These are phyloP conservation scores for Ajuga reptans DNA, from an alignment of 305 asterid genomes.

Conservation along the genomic window DNA sequence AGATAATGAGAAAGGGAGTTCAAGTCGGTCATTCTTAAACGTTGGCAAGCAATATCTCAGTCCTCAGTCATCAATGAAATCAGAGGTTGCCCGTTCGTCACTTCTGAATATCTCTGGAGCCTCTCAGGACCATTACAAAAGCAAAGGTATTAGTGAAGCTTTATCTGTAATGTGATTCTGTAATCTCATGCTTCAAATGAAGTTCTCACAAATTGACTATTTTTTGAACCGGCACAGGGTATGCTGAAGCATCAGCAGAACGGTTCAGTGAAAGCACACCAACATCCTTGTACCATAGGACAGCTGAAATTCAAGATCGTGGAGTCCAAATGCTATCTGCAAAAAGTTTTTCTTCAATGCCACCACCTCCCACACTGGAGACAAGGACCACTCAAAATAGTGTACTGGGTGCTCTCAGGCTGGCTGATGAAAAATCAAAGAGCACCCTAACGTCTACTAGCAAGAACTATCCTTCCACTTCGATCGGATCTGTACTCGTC, in stretches of 20 bases:
- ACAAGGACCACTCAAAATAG: slow-evolving; percentile 23
- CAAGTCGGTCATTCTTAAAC: slow-evolving; percentile 37
- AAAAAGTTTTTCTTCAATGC: slow-evolving; percentile 21
- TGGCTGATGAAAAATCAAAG: slow-evolving; percentile 32
- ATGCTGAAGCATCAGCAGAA: slow-evolving; percentile 32
- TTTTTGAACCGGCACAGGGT: slow-evolving; percentile 31
- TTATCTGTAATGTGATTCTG: background rate
- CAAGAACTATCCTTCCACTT: slow-evolving; percentile 24
- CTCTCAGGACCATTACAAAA: slow-evolving; percentile 33
- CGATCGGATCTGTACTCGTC: slow-evolving; percentile 28
- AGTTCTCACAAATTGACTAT: background rate
- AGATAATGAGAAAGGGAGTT: slow-evolving; percentile 39
- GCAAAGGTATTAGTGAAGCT: slow-evolving; percentile 40
- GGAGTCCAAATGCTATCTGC: slow-evolving; percentile 30
- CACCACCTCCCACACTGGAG: slow-evolving; percentile 29
- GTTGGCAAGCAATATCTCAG: slow-evolving; percentile 38
- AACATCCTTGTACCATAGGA: slow-evolving; percentile 31
- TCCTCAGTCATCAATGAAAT: slow-evolving; percentile 35
- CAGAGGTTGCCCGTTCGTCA: slow-evolving; percentile 37
- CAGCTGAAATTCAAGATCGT: slow-evolving; percentile 32
- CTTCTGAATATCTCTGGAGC: slow-evolving; percentile 27
- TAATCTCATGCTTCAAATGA: background rate
- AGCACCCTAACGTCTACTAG: slow-evolving; percentile 25
- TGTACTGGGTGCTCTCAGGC: slow-evolving; percentile 25
- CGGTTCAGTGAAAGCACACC: slow-evolving; percentile 27